These are phyloP conservation scores for Oryza nivara DNA, from an alignment of 176 grass and related monocot species.

Conservation along the genomic window DNA sequence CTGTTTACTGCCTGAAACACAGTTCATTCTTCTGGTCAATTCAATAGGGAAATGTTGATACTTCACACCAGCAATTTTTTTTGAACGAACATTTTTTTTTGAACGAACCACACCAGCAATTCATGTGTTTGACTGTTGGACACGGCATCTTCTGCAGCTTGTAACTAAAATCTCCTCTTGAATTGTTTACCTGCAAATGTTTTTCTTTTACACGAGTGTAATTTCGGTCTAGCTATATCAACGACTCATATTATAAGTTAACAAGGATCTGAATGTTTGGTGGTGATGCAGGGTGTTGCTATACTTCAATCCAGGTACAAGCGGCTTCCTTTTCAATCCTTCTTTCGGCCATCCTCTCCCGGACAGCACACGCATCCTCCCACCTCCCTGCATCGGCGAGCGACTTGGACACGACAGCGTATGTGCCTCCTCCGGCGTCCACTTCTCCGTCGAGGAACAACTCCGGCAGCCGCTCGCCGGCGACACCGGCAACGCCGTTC, in stretches of 20 bases:
- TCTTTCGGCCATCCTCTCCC: conserved; percentile 40
- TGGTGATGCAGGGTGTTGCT: background rate
- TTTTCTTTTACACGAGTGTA: background rate
- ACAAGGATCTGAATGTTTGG: no score
- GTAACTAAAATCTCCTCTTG: background rate
- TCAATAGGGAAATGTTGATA: no score
- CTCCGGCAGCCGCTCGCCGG: conserved; percentile 24
- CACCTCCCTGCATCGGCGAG: conserved; percentile 55
- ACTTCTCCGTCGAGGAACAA: conserved; percentile 30
- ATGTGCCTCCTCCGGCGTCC: conserved; percentile 41
- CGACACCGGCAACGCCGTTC: background rate
- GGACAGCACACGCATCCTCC: conserved; percentile 45
- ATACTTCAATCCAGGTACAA: conserved; percentile 41
- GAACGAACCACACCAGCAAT: background rate
- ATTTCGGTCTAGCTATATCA: no score
- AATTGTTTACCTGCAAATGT: background rate
- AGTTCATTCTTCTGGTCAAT: no score
- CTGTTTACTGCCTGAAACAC: no score
- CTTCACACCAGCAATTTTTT: background rate
- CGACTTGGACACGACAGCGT: conserved; percentile 48
- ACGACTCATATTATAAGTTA: background rate
- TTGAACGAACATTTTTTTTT: no score
- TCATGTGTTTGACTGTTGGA: background rate
- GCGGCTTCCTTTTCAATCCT: conserved; percentile 36
- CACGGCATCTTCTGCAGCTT: background rate